Evolutionary conservation across 148 eudicot species (phyloP).

Genomic region (Pharnaceum exiguum): DNA sequence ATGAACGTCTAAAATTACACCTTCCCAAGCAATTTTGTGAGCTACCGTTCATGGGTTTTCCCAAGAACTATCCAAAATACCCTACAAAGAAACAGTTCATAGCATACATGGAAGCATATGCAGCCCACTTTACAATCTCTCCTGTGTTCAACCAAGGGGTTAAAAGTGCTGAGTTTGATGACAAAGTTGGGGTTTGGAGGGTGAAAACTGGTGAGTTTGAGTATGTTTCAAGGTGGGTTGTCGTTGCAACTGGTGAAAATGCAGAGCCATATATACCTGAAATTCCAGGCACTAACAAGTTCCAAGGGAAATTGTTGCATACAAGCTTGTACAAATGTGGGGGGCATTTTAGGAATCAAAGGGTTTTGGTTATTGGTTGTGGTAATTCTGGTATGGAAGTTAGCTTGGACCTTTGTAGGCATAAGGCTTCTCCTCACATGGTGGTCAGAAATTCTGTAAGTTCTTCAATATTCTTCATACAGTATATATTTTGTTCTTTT

Average conservation of each 20-base stretch:
- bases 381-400: constrained; percentile 99
- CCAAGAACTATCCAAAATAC: constrained; percentile 65
- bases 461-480: background rate
- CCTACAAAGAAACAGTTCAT: constrained; percentile 72
- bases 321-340: constrained; percentile 73
- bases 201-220: constrained; percentile 37
- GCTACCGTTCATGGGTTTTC: constrained; percentile 68
- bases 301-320: constrained; percentile 58
- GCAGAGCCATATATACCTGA: constrained; percentile 81
- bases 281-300: constrained; percentile 61
- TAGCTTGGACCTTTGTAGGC: constrained; percentile 67
- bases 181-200: constrained; percentile 32
- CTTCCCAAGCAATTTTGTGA: constrained; percentile 80
- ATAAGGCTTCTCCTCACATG: constrained; percentile 66
- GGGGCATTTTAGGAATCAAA: constrained; percentile 33
- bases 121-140: constrained; percentile 42
- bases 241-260: constrained; percentile 92
- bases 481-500: background rate
- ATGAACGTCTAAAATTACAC: constrained; percentile 85
- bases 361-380: constrained; percentile 85
- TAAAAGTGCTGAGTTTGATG: constrained; percentile 42
- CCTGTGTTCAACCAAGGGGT: constrained; percentile 64
- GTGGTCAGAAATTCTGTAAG: constrained; percentile 90
- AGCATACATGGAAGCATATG: constrained; percentile 71
- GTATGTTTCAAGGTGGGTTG: constrained; percentile 60